Evolutionary conservation across 495 filamentous ascomycete genomes (phyloP).

Genomic region (Aspergillus homomorphus): DNA sequence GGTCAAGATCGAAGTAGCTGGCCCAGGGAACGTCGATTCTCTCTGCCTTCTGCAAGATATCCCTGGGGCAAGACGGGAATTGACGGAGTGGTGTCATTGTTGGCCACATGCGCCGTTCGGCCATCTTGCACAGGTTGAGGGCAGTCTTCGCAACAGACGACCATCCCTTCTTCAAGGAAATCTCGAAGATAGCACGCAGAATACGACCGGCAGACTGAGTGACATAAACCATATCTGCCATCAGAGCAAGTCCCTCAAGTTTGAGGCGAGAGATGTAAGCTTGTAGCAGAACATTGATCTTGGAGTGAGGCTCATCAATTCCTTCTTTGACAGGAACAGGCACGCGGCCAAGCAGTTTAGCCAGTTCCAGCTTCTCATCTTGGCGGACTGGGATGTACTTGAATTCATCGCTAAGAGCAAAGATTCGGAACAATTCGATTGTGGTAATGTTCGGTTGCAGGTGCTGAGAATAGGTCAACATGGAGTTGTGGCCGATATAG

Average conservation of each 20-base stretch:
- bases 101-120: conserved; percentile 98
- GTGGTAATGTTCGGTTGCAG: conserved; percentile 88
- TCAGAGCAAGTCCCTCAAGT: conserved; percentile 88
- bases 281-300: conserved; percentile 98
- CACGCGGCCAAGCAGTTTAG: conserved; percentile 83
- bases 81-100: conserved; percentile 95
- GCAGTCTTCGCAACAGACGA: conserved; percentile 88
- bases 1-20: conserved; percentile 93
- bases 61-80: conserved; percentile 74
- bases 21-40: conserved; percentile 91
- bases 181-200: conserved; percentile 92
- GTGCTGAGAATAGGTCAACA: conserved; percentile 93
- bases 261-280: conserved; percentile 95
- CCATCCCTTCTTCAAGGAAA: conserved; percentile 94
- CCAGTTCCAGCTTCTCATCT: conserved; percentile 94
- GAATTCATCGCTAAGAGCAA: conserved; percentile 95
- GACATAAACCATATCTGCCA: conserved; percentile 99
- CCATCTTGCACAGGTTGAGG: conserved; percentile 97
- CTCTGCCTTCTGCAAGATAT: conserved; percentile 89
- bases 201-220: conserved; percentile 98
- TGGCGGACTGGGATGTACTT: conserved; percentile 98
- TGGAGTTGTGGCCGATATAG: conserved; percentile 94
- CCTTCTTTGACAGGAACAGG: conserved; percentile 97
- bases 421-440: conserved; percentile 96
- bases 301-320: conserved; percentile 93